A percentile compares a stretch with the other conserved stretches of the same genome.
These are phyloP conservation scores for Globisporangium nodosum DNA, from an alignment of 352 stramenopile genomes.

Conservation along the genomic window DNA sequence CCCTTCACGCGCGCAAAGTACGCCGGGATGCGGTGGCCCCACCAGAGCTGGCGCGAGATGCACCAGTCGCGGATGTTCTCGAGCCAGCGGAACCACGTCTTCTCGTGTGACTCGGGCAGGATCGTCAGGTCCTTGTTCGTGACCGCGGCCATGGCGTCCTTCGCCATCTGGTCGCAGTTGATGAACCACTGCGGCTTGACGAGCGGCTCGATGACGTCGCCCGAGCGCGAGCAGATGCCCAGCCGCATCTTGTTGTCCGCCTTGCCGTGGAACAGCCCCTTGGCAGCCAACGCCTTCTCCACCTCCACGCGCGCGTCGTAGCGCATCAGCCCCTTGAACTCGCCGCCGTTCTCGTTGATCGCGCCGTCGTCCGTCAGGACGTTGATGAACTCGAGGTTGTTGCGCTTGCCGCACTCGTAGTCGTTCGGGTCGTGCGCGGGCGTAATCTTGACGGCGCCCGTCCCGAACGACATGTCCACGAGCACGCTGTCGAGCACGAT, in stretches of 20 bases:
- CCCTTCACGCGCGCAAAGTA: conserved; percentile 94
- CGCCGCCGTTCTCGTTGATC: conserved; percentile 93
- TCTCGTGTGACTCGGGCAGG: conserved; percentile 86
- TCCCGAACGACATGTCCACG: conserved; percentile 99
- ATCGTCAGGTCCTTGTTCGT: conserved; percentile 81
- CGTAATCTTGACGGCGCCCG: conserved; percentile 98
- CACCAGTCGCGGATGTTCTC: conserved; percentile 99
- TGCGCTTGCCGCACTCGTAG: conserved; percentile 97
- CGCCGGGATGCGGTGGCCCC: conserved; percentile 98
- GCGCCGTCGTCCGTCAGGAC: conserved; percentile 95
- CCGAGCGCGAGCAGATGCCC: conserved; percentile 96
- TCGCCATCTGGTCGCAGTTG: conserved; percentile 61
- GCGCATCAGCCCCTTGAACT: conserved; percentile 84
- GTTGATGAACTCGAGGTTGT: conserved; percentile 97
- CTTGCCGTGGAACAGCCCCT: conserved; percentile 96
- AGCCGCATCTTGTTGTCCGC: conserved; percentile 98
- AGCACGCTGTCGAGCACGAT: conserved; percentile 95
- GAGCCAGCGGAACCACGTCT: conserved; percentile 97
- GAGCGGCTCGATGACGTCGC: conserved; percentile 99
- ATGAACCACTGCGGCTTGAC: conserved; percentile 99
- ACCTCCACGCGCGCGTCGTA: conserved; percentile 87
- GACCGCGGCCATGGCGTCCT: conserved; percentile 78
- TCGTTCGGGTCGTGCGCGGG: conserved; percentile 99
- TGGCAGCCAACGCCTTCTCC: conserved; percentile 91
- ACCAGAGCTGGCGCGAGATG: conserved; percentile 99